A percentile compares a stretch with the other conserved stretches of the same genome.
Evolutionary conservation across 129 eudicot genomes (phyloP).

Genomic region (Flaveria linearis): DNA sequence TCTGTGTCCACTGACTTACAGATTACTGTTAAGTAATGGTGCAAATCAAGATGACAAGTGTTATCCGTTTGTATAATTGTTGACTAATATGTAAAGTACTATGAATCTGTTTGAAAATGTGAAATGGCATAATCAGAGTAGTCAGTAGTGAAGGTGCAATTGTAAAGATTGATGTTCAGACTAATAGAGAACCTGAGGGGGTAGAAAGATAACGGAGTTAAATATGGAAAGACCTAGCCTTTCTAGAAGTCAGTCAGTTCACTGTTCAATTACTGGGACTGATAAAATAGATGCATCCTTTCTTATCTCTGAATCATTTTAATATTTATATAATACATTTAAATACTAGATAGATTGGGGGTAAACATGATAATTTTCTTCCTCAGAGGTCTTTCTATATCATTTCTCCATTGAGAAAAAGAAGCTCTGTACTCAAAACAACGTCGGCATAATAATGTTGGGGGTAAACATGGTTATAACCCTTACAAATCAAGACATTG

Average conservation of each 20-base stretch:
- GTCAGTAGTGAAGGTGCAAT: conserved; percentile 3
- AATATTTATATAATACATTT: not conserved
- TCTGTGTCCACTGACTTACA: not conserved
- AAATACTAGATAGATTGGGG: not conserved
- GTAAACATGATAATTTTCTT: not conserved
- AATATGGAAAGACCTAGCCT: not conserved
- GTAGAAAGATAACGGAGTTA: not conserved
- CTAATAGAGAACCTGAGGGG: not conserved
- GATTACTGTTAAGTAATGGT: conserved; percentile 4
- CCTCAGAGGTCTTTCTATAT: not conserved
- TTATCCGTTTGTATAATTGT: not conserved
- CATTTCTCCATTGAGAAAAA: not conserved
- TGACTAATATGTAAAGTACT: not conserved
- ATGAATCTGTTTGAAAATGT: not conserved
- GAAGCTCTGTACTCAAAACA: not conserved
- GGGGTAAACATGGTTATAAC: not conserved
- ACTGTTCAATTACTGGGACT: not conserved
- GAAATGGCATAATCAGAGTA: not conserved
- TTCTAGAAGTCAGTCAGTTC: not conserved
- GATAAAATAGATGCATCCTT: not conserved
- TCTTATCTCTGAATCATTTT: not conserved
- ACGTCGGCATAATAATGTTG: not conserved
- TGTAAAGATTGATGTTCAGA: not conserved
- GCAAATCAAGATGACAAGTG: not conserved
- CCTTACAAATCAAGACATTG: not conserved